These are phyloP conservation scores for Candida schatavii DNA, from an alignment of 805 yeast species.

Conservation along the genomic window DNA sequence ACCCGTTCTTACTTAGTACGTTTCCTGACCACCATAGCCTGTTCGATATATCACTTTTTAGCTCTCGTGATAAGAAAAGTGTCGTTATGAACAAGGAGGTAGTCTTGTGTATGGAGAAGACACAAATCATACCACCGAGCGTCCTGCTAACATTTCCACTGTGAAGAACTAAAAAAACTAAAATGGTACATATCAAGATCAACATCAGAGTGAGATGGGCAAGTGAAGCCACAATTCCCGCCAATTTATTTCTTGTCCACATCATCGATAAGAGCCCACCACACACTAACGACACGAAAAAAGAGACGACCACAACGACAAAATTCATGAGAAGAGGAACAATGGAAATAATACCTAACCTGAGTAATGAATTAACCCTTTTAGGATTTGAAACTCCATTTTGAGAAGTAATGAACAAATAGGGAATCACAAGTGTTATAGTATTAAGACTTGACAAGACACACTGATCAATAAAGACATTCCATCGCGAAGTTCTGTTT, in stretches of 20 bases:
- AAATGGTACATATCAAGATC: constrained; percentile 31
- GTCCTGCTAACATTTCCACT: constrained; percentile 40
- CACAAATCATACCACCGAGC: constrained; percentile 36
- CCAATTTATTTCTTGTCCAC: constrained; percentile 23
- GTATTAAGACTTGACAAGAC: constrained; percentile 15
- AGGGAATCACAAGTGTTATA: constrained; percentile 52
- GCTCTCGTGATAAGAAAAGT: constrained; percentile 39
- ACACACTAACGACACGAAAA: constrained; percentile 33
- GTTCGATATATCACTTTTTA: constrained; percentile 38
- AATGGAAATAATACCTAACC: constrained; percentile 54
- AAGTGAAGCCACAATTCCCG: constrained; percentile 37
- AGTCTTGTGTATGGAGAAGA: constrained; percentile 35
- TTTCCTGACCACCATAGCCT: constrained; percentile 56
- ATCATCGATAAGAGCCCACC: constrained; percentile 36
- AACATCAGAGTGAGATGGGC: constrained; percentile 38
- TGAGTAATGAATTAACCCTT: constrained; percentile 50
- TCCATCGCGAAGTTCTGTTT: constrained; percentile 12
- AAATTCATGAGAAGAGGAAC: constrained; percentile 47
- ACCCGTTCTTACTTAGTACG: constrained; percentile 36
- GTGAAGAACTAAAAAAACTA: constrained; percentile 38
- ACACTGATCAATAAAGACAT: constrained; percentile 16
- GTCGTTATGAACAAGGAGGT: constrained; percentile 30
- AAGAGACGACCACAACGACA: constrained; percentile 26
- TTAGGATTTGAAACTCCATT: constrained; percentile 58
- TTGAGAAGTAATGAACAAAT: constrained; percentile 79